Percentiles rank a stretch among this genome's conserved stretches.
Conservation (phyloP, 1,284 basidiomycete genomes). For the Leccinum variabile region DNA sequence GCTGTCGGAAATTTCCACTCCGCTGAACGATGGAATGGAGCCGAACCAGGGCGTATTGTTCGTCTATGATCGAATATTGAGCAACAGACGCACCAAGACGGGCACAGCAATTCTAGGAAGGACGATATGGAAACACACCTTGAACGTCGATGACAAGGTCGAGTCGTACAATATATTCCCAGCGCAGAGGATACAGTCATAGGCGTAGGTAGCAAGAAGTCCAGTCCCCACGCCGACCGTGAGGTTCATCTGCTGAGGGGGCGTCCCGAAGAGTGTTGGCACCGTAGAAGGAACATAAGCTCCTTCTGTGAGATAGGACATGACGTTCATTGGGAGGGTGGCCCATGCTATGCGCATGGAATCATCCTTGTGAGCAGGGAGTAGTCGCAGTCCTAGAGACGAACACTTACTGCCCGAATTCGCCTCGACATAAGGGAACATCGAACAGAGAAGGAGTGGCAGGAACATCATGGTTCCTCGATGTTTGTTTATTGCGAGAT, state of each 20-base stretch:
- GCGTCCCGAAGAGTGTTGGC: constrained; percentile 27
- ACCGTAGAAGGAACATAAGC: constrained; percentile 15
- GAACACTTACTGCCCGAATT: constrained; percentile 18
- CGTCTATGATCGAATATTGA: constrained; percentile 13
- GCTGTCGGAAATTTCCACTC: constrained; percentile 19
- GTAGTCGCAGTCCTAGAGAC: neutral
- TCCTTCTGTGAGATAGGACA: constrained; percentile 17
- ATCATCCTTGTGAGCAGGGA: neutral
- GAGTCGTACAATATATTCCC: constrained; percentile 25
- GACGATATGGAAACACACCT: constrained; percentile 21
- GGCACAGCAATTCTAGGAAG: neutral
- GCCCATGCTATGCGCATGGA: constrained; percentile 25
- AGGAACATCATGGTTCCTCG: neutral
- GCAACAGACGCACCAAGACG: neutral
- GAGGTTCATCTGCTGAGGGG: constrained; percentile 30
- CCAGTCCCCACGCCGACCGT: constrained; percentile 21
- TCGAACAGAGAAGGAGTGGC: constrained; percentile 5
- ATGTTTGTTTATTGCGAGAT: neutral
- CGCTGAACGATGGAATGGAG: constrained; percentile 21
- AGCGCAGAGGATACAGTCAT: constrained; percentile 32
- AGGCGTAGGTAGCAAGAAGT: constrained; percentile 19
- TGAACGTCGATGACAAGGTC: constrained; percentile 27
- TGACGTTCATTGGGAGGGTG: constrained; percentile 27
- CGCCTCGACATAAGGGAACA: constrained; percentile 15
- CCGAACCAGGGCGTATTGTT: constrained; percentile 18